Conservation (phyloP, 1,139 yeast species). For the Yamadazyma friedrichii region DNA sequence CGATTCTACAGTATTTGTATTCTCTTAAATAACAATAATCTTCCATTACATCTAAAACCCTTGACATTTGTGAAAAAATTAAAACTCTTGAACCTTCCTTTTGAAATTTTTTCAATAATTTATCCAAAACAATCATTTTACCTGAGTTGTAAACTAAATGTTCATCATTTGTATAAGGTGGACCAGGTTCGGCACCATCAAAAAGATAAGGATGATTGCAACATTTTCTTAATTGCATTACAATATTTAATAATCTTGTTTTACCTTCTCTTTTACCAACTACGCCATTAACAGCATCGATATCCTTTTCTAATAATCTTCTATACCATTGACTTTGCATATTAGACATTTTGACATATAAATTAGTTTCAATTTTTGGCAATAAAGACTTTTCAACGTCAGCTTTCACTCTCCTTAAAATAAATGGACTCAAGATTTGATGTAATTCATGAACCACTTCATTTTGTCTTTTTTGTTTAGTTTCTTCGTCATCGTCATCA, state of each 20-base stretch:
- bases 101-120: slow-evolving; percentile 68
- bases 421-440: slow-evolving; percentile 81
- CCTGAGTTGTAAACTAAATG: slow-evolving; percentile 87
- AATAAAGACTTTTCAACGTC: slow-evolving; percentile 90
- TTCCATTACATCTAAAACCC: slow-evolving; percentile 86
- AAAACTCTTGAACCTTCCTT: slow-evolving; percentile 84
- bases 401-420: slow-evolving; percentile 83
- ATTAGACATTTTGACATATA: slow-evolving; percentile 90
- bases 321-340: slow-evolving; percentile 95
- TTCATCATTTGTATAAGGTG: slow-evolving; percentile 96
- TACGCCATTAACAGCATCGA: slow-evolving; percentile 94
- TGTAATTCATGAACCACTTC: slow-evolving; percentile 81
- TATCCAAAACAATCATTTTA: slow-evolving; percentile 86
- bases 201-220: slow-evolving; percentile 96
- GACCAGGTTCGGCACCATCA: slow-evolving; percentile 99
- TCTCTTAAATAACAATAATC: slow-evolving; percentile 88
- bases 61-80: slow-evolving; percentile 93
- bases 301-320: slow-evolving; percentile 83
- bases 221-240: slow-evolving; percentile 95
- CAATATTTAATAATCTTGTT: slow-evolving; percentile 85
- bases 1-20: slow-evolving; percentile 87
- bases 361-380: slow-evolving; percentile 86
- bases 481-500: slow-evolving; percentile 28
- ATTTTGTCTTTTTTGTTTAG: slow-evolving; percentile 58
- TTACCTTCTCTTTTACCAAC: slow-evolving; percentile 88